These are phyloP conservation scores for Keithomyces neogunnii DNA, from an alignment of 2,329 filamentous ascomycete species.

Conservation along the genomic window DNA sequence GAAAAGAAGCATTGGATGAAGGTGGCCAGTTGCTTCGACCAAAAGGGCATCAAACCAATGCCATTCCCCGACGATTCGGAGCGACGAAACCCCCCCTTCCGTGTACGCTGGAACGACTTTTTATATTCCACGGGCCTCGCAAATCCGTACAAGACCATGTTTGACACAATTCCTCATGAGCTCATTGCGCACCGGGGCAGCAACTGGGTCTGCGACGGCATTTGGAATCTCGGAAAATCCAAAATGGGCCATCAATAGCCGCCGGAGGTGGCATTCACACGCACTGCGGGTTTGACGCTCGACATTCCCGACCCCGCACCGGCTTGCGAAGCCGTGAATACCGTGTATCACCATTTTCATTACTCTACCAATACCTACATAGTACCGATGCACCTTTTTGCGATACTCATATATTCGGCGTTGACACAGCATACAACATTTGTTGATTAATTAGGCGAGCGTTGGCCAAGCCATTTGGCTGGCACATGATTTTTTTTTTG, in stretches of 20 bases:
- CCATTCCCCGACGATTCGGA: slow-evolving; percentile 6
- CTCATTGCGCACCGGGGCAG: slow-evolving; percentile 12
- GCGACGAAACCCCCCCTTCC: slow-evolving; percentile 6
- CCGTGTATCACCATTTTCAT: too few relatives aligned
- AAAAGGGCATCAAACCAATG: slow-evolving; percentile 15
- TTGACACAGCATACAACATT: too few relatives aligned
- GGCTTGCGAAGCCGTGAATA: too few relatives aligned
- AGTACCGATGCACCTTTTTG: too few relatives aligned
- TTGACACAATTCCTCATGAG: slow-evolving; percentile 15
- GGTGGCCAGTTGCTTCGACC: slow-evolving; percentile 21
- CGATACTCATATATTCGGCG: too few relatives aligned
- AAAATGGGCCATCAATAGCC: slow-evolving; percentile 9
- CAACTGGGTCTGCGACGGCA: slow-evolving; percentile 16
- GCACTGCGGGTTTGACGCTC: too few relatives aligned
- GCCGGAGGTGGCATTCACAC: too few relatives aligned
- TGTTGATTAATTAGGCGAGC: too few relatives aligned
- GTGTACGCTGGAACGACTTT: slow-evolving; percentile 16
- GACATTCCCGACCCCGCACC: too few relatives aligned
- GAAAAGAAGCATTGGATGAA: slow-evolving; percentile 16
- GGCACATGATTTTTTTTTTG: too few relatives aligned
- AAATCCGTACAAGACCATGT: slow-evolving; percentile 10
- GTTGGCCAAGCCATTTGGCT: too few relatives aligned
- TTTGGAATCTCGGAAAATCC: slow-evolving; percentile 16
- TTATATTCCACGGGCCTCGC: slow-evolving; percentile 13
- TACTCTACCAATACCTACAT: too few relatives aligned